Conservation (phyloP, 371 early-diverging fungal genomes). For the Mortierella sp. region DNA sequence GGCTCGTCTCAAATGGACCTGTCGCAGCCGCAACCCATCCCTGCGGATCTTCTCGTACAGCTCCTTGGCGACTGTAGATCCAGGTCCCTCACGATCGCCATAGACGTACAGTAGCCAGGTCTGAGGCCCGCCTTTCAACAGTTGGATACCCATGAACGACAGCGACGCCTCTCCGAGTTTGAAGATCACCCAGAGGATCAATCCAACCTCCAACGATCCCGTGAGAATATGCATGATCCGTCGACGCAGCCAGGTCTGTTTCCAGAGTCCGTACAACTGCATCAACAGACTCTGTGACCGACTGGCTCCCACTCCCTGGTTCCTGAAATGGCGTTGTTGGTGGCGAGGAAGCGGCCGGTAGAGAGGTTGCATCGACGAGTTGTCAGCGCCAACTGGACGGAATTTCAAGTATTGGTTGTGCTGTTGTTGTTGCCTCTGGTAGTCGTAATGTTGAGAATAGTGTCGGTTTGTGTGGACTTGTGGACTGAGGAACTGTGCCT, state of each 20-base stretch:
- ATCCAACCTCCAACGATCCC: slow-evolving; percentile 31
- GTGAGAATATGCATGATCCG: slow-evolving; percentile 52
- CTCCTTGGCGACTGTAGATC: slow-evolving; percentile 35
- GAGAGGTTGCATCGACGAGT: not conserved
- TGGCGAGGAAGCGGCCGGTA: not conserved
- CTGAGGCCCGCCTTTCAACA: slow-evolving; percentile 24
- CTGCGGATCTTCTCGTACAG: slow-evolving; percentile 38
- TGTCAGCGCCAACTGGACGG: not conserved
- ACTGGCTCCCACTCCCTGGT: slow-evolving; percentile 38
- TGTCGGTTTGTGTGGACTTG: slow-evolving; percentile 19
- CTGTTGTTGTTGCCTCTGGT: not conserved
- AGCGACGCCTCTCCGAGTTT: slow-evolving; percentile 34
- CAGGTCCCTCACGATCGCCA: slow-evolving; percentile 34
- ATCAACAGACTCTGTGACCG: slow-evolving; percentile 35
- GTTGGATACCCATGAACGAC: slow-evolving; percentile 29
- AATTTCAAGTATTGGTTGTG: not conserved
- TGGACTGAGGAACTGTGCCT: slow-evolving; percentile 27
- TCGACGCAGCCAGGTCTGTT: slow-evolving; percentile 42
- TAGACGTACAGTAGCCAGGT: slow-evolving; percentile 30
- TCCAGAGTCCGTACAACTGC: slow-evolving; percentile 51
- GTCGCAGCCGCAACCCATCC: slow-evolving; percentile 24
- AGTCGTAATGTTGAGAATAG: not conserved
- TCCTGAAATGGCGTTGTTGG: slow-evolving; percentile 18
- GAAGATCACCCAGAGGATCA: slow-evolving; percentile 34
- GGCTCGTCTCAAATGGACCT: not conserved